These are phyloP conservation scores for Aspergillus carbonarius DNA, from an alignment of 2,329 filamentous ascomycete genomes.

Conservation along the genomic window DNA sequence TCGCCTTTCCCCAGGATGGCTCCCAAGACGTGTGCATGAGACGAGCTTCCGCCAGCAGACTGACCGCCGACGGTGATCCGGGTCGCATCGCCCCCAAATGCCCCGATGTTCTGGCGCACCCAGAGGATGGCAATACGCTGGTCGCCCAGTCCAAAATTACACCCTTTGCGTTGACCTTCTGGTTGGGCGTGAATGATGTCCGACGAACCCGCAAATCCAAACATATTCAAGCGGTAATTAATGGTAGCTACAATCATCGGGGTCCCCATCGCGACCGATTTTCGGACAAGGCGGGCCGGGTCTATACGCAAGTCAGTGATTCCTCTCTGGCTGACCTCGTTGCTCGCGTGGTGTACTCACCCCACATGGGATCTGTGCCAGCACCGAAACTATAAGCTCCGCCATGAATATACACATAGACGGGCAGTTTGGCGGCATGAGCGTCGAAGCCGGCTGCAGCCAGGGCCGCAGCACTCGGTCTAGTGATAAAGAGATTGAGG, in stretches of 20 bases:
- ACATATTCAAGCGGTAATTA: slow-evolving; percentile 1
- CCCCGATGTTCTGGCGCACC: neutral
- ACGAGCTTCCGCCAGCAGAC: slow-evolving; percentile 2
- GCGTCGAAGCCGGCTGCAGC: neutral
- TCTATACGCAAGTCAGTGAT: neutral
- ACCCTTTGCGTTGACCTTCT: neutral
- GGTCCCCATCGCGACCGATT: neutral
- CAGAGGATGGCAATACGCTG: neutral
- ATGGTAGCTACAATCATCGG: neutral
- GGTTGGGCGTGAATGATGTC: neutral
- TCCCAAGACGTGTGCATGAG: slow-evolving; percentile 1
- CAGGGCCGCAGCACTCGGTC: neutral
- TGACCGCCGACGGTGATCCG: neutral
- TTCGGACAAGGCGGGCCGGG: neutral
- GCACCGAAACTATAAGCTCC: slow-evolving; percentile 4
- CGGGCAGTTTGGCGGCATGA: neutral
- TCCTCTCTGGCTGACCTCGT: too few species aligned
- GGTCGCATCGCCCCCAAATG: neutral
- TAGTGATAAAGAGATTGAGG: slow-evolving; percentile 2
- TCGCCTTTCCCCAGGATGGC: neutral
- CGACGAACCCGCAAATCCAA: neutral
- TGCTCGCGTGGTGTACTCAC: neutral
- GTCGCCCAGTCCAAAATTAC: neutral
- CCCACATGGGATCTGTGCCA: slow-evolving; percentile 1
- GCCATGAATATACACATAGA: slow-evolving; percentile 3